Conservation (phyloP, 108 stramenopile genomes). For the Asterionellopsis glacialis region DNA sequence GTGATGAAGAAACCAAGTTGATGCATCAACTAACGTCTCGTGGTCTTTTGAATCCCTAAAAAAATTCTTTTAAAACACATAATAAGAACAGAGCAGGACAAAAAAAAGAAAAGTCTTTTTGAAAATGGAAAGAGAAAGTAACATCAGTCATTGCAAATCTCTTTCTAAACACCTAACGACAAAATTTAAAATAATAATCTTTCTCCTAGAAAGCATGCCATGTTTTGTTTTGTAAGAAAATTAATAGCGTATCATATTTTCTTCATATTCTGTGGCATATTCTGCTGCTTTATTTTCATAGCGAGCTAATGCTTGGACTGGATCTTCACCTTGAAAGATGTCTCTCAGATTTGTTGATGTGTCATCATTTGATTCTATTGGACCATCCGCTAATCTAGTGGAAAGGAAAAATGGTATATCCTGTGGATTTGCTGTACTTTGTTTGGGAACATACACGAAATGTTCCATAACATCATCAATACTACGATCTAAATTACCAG, state of each 20-base stretch:
- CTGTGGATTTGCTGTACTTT: slow-evolving; percentile 69
- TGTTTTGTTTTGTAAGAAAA: too few relatives aligned
- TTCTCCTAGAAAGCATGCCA: too few relatives aligned
- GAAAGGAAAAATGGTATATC: slow-evolving; percentile 87
- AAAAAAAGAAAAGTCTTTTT: too few relatives aligned
- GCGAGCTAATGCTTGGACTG: slow-evolving; percentile 40
- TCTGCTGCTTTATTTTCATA: slow-evolving; percentile 66
- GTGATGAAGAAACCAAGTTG: slow-evolving; percentile 61
- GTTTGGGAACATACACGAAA: slow-evolving; percentile 76
- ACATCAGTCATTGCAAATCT: too few relatives aligned
- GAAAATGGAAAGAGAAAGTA: too few relatives aligned
- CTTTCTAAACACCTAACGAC: too few relatives aligned
- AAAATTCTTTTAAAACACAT: too few relatives aligned
- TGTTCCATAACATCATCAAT: slow-evolving; percentile 81
- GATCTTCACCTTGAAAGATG: slow-evolving; percentile 30
- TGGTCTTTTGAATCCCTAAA: slow-evolving; percentile 54
- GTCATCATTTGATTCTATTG: slow-evolving; percentile 15
- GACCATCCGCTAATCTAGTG: slow-evolving; percentile 44
- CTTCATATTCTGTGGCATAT: slow-evolving; percentile 70
- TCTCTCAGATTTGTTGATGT: not conserved
- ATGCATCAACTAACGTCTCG: slow-evolving; percentile 56
- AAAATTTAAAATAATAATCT: too few relatives aligned
- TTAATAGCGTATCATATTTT: slow-evolving; percentile 81
- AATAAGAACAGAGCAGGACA: too few relatives aligned
- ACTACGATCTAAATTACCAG: slow-evolving; percentile 57